Evolutionary conservation across 352 stramenopile species (phyloP).

Genomic region (Pythium aristosporum): DNA sequence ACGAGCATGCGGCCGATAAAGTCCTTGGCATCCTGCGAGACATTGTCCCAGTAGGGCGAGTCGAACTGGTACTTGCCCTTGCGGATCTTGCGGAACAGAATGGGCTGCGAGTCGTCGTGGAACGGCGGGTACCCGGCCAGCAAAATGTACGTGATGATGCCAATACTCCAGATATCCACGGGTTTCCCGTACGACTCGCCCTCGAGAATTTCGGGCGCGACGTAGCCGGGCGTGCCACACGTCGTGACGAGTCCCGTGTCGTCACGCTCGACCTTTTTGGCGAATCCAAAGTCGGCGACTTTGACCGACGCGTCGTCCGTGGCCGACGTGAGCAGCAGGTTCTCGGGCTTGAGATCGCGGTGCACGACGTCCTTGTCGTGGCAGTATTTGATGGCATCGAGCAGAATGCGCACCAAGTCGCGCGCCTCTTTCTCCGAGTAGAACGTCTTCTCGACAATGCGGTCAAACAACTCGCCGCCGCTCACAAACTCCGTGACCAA

Average conservation of each 20-base stretch:
- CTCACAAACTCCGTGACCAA: constrained; percentile 96
- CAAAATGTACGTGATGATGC: constrained; percentile 88
- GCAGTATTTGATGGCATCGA: constrained; percentile 83
- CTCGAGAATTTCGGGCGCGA: constrained; percentile 82
- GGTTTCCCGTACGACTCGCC: constrained; percentile 69
- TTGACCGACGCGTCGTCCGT: constrained; percentile 76
- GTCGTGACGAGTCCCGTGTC: constrained; percentile 58
- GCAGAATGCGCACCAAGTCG: constrained; percentile 74
- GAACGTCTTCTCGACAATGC: constrained; percentile 88
- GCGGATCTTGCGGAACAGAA: constrained; percentile 78
- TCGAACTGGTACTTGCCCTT: constrained; percentile 69
- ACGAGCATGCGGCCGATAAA: constrained; percentile 90
- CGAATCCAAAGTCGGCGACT: constrained; percentile 82
- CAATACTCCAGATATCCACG: constrained; percentile 92
- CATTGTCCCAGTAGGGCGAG: constrained; percentile 76
- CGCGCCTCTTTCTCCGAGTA: constrained; percentile 79
- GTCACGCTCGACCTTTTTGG: constrained; percentile 52
- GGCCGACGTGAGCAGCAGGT: constrained; percentile 71
- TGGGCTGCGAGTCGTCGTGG: constrained; percentile 89
- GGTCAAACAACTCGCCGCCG: constrained; percentile 84
- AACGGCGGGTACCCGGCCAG: constrained; percentile 85
- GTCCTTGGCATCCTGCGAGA: constrained; percentile 77
- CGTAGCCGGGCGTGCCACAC: constrained; percentile 77
- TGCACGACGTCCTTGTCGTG: constrained; percentile 86
- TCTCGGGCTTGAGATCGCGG: constrained; percentile 85